Base-by-base conservation (phyloP, 148 eudicot species). In the Arctostaphylos glauca region DNA sequence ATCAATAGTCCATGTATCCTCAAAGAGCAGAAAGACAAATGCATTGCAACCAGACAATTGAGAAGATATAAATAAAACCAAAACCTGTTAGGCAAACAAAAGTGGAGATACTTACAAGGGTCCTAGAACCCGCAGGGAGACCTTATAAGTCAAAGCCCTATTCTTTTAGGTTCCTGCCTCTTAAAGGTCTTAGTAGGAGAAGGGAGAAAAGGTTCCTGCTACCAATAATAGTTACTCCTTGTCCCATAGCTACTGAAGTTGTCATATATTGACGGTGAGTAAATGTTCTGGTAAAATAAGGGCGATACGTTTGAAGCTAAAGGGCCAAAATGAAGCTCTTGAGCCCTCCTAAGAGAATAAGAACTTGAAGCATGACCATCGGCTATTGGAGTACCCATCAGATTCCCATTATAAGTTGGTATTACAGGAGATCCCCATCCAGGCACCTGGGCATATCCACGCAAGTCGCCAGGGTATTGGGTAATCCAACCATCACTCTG, bases 401-500 rank as follows among this genome's bases (percentile, higher is more conserved):
- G 83, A 78, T 84, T 85, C 74, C 83, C 83, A 59, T 76, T 89
- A 59, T 82, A 76, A 41, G 23, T 87, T 21, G 95, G 93, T 9
- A 94, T 90, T 47, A 84, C 62, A 8, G 91, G 92, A 84, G 99
- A 88, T 85, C 85, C 87, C 94, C 92, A 88, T 18, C 82, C 77
- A 74, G 25, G 77, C 77, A 64, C 70, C 41, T 9, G 70, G 13
- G 70, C 70, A 64, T 23, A 21, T 53, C 66, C 71, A 47, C 31
- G 85, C 64, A 62, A 78, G 83, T 92, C 91, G 77, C 83, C 86
- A 50, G 93, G 87, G 76, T 97, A 86, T 84, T 93, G 92, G 16
- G 89, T 87, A 59, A 68, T 90, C 93, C 95, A 94, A 76, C 93
- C 94, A 66, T 91, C 88, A 86, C 91, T 89, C 25, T 79, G 74